Evolutionary conservation across 257 asterid species (phyloP).

Genomic region (Cynanchum wilfordii): DNA sequence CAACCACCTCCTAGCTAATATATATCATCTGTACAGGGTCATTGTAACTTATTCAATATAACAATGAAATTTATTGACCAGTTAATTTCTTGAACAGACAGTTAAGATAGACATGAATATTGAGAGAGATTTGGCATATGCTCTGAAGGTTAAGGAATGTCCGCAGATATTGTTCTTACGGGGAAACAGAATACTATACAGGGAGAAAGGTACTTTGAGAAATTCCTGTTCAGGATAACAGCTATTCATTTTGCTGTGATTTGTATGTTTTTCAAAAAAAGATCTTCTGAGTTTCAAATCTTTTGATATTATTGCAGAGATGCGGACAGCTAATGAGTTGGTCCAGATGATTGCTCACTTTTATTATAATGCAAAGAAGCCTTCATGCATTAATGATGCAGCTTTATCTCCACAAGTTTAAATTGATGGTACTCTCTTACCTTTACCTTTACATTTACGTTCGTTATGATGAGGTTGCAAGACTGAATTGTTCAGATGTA

Average conservation of each 20-base stretch:
- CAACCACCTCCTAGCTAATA: background rate
- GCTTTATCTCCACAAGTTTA: constrained; percentile 29
- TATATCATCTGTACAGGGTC: background rate
- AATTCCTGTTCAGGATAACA: background rate
- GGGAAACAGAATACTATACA: constrained; percentile 66
- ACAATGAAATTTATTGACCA: background rate
- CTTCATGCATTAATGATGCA: constrained; percentile 49
- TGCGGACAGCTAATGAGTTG: constrained; percentile 65
- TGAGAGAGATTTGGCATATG: constrained; percentile 88
- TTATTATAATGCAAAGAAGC: constrained; percentile 74
- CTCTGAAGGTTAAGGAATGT: constrained; percentile 84
- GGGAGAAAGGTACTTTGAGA: constrained; percentile 61
- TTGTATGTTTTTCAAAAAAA: background rate
- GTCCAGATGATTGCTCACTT: constrained; percentile 91
- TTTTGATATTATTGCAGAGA: constrained; percentile 40
- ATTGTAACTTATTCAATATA: background rate
- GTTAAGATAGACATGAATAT: constrained; percentile 85
- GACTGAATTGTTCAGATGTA: background rate
- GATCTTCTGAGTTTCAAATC: constrained; percentile 2
- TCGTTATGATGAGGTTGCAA: background rate
- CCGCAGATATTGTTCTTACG: constrained; percentile 82
- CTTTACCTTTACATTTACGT: background rate
- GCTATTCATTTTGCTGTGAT: background rate
- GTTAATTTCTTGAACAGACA: constrained; percentile 42
- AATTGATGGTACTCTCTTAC: constrained; percentile 21